Base-by-base conservation (phyloP, 2,329 filamentous ascomycete genomes). In the Penicillium olsonii region DNA sequence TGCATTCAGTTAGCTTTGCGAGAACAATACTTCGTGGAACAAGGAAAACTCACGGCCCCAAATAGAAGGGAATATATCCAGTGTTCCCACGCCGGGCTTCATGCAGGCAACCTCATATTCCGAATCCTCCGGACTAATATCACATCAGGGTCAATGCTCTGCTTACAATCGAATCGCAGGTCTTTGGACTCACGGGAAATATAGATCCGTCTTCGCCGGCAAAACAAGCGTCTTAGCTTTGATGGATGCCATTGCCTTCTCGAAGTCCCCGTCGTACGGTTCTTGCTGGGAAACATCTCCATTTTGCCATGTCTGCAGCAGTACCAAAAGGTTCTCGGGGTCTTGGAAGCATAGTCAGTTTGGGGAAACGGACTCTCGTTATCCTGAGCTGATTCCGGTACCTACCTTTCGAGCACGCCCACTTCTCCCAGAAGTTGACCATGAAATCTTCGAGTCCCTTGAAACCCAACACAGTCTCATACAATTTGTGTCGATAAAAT, bases 291-390 rank as follows among this genome's bases (percentile, higher is more conserved):
- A 88, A 42, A 83, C 80, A 60, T 92, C 87, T 1, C 80, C 88
- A 5, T 81, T 78, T 67, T 92, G 88, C 89, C 89, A 94, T 0
- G 87, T 91, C 27, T 87, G 80, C 4, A 90, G 73, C 88, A 91
- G 90, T 1, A 80, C 79, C 0, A 91, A 74, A 64, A 91, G 75
- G 53, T 91, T 89, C 57, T 90, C 87, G 0, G 88, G 87, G 57
- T 90, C 85, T 78, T 59, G 20, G 8, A 20, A 24, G 5, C 15
- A 33, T 15, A 8, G 42, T 47, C 11, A 43, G 15, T 22, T n/a
- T 6, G 6, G 2, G 3, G 26, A 34, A n/a, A n/a, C n/a, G n/a
- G n/a, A n/a, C n/a, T n/a, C n/a, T n/a, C n/a, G n/a, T n/a, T n/a
- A n/a, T n/a, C n/a, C n/a, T n/a, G n/a, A n/a, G n/a, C n/a, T n/a